Base-by-base conservation (phyloP, 2,329 filamentous ascomycete species). In the Colletotrichum zoysiae region DNA sequence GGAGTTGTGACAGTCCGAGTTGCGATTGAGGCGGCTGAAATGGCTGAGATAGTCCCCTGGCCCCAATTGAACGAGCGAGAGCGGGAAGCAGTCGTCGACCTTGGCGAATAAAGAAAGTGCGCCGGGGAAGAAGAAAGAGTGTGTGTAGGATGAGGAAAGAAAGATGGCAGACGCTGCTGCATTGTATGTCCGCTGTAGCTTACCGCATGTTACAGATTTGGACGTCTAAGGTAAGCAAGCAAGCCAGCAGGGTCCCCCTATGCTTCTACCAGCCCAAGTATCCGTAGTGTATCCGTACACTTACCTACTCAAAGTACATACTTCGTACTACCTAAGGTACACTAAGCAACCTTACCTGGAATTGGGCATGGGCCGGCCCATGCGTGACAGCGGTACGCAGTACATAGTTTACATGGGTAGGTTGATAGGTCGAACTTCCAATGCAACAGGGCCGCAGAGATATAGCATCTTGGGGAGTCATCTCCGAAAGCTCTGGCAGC, bases 201-300 rank as follows among this genome's bases (percentile, higher is more conserved):
- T 61, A 69, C 66, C 66, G 61, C 61, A 58, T 65, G 44, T 68
- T 69, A 51, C 42, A 65, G 42, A 35, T 46, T 20, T 26, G 38
- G 26, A 42, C 23, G 59, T 62, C 30, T 23, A 51, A 62, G 59
- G 46, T 62, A 62, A 48, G 48, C 33, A 50, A 46, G 30, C 44
- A 62, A 14, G 3, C n/a, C 46, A 18, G 59, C 35, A 51, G 59
- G 59, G 44, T 62, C 9, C 33, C 33, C 35, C 20, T 14, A 14
- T n/a, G 58, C 44, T 48, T 46, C 26, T 16, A 35, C 18, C 12
- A 35, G 26, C n/a, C 18, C 40, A 33, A 23, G 26, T 14, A 60
- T 5, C 30, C 30, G 30, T 30, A 30, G 30, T 30, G 30, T 30
- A 30, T 30, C 30, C 11, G 35, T 38, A 44, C 42, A 42, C 40